Evolutionary conservation across 345 rosid genomes (phyloP), one percentile per base, ranked within the genome.

Genomic region (Pistacia integerrima): DNA sequence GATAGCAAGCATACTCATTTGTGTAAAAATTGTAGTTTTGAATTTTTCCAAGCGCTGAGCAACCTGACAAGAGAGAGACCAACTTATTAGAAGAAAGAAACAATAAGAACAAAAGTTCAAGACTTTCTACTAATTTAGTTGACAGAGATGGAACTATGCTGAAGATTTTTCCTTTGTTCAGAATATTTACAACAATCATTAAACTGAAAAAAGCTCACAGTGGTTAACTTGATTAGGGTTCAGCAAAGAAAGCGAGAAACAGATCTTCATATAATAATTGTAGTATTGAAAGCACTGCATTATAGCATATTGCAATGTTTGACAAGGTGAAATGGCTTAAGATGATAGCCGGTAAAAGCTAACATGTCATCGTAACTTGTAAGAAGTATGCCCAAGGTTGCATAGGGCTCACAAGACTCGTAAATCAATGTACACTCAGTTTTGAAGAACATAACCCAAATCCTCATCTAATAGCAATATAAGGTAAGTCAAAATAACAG

Each of bases 11-110:
- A 74, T 82, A 70, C 97, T 94, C 99, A 94, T 96, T 44, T 96
- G 94, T 11, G 98, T 96, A 79, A 94, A 96, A 67, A 96, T 96
- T 25, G 97, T 92, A 3, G 98, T 96, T 84, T 89, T 96, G 89
- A 96, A 94, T 86, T 91, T 96, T 86, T 96, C 99, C 86, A 96
- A 83, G 55, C 95, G 89, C 78, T 89, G 85, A 4, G 99, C 94
- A 62, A 92, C 94, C 97, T 96, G 78, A 36, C 0, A 71, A 61
- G 25, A 41, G 36, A 64, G 41, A 68, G 48, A 35, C 8, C 14
- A 61, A 7, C 2, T 17, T 51, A 35, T 76, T 18, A 52, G 12
- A 51, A 52, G 54, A 65, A 36, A 8, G 14, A 8, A 75, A 20
- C 33, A 33, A 51, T 8, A 49, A 76, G 3, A 2, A 4, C 8